phyloP scores from a whole-genome alignment of 1,284 basidiomycete genomes.

The Marasmius tenuissimus region DNA sequence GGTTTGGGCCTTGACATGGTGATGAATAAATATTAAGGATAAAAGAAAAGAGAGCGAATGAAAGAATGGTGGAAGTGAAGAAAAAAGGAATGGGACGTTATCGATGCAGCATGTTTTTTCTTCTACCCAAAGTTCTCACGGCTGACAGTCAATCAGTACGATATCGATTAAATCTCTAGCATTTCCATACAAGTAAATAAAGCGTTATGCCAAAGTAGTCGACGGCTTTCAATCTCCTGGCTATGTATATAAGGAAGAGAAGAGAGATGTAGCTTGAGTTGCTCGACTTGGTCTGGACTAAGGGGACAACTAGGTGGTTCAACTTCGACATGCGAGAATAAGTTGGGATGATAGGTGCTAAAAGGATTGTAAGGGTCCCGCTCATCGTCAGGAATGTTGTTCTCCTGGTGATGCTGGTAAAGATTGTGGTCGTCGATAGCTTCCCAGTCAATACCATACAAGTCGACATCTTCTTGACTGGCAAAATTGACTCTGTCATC shows the following conservation, averaged over 20 bases:
- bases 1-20: too few relatives aligned
- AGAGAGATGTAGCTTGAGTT: neutral
- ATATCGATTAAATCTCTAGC: too few relatives aligned
- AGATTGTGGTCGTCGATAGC: neutral
- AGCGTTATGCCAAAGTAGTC: neutral
- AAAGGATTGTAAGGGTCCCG: neutral
- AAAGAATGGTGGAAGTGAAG: too few relatives aligned
- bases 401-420: neutral
- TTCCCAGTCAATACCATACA: slow-evolving; percentile 2
- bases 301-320: neutral
- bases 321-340: neutral
- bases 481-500: neutral
- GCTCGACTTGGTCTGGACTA: neutral
- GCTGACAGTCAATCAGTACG: too few relatives aligned
- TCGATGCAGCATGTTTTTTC: too few relatives aligned
- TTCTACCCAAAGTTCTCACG: too few relatives aligned
- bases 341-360: neutral
- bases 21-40: too few relatives aligned
- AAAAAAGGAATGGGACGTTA: too few relatives aligned
- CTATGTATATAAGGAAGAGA: neutral
- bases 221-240: neutral
- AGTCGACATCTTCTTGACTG: neutral
- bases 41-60: too few relatives aligned
- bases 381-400: neutral
- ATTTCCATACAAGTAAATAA: neutral